These are phyloP conservation scores for Suillus subaureus DNA, from an alignment of 768 basidiomycete species.

Conservation along the genomic window DNA sequence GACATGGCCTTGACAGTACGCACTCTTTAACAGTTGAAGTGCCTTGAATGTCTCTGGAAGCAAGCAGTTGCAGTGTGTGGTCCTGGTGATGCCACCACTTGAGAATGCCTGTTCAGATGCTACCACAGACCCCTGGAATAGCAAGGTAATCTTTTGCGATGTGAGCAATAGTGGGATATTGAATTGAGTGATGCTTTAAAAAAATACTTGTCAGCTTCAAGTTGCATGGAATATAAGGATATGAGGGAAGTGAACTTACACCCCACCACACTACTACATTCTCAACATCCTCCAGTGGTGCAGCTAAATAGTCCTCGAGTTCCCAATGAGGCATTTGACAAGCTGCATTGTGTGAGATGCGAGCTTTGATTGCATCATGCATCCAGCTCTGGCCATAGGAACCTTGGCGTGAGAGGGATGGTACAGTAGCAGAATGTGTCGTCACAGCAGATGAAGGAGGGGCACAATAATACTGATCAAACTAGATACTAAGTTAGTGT, in stretches of 20 bases:
- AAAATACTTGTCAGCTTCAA: slow-evolving; percentile 3
- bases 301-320: neutral
- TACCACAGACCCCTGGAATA: slow-evolving; percentile 30
- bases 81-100: slow-evolving; percentile 3
- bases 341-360: neutral
- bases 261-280: slow-evolving; percentile 4
- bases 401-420: neutral
- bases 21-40: slow-evolving; percentile 7
- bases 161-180: slow-evolving; percentile 5
- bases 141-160: slow-evolving; percentile 17
- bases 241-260: slow-evolving; percentile 2
- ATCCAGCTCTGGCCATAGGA: neutral
- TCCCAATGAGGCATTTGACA: neutral
- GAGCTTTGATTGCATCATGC: slow-evolving; percentile 2
- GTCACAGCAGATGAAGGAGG: neutral
- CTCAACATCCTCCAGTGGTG: slow-evolving; percentile 9
- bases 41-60: slow-evolving; percentile 5
- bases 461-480: neutral
- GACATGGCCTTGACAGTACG: neutral
- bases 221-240: neutral
- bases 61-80: neutral
- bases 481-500: slow-evolving; percentile 2
- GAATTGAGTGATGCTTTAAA: slow-evolving; percentile 14
- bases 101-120: slow-evolving; percentile 31
- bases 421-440: neutral